Evolutionary conservation across 2,329 filamentous ascomycete genomes (phyloP), one percentile per base, ranked within the genome.

Genomic region (Penicillium sp.): DNA sequence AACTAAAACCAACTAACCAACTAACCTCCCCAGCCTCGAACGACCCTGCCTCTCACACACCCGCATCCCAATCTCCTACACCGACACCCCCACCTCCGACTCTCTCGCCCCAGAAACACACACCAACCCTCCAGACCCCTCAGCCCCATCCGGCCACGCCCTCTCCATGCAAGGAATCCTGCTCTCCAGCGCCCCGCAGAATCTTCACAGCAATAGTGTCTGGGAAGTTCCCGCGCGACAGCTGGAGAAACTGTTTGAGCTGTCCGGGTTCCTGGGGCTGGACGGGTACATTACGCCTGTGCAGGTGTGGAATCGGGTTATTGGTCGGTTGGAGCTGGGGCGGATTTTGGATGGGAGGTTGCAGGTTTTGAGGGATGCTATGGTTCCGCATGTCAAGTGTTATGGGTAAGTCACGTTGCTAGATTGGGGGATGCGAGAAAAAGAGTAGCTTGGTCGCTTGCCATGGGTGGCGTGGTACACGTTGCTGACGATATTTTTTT

Each of bases 281-380:
- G 45, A 65, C 4, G 65, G 65, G 10, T 72, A 76, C 37, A 54
- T 76, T 2, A 78, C 75, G 1, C 75, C 75, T 0, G 69, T 77
- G 1, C 75, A 78, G 55, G 74, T 71, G 3, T 76, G 74, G 75
- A 67, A 73, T 45, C 59, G 68, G 22, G 67, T 76, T 8, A 64
- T 64, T 12, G 50, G 57, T 22, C 68, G 73, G 57, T 59, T 64
- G 2, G 63, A 63, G 8, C 71, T 75, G 53, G 31, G 52, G 0
- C 41, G 34, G 12, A 35, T 75, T 11, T 67, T 67, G 5, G 42
- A 67, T 0, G 52, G 54, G 1, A 49, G 42, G 3, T 54, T 76
- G 55, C 65, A 64, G 15, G 41, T n/a, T n/a, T 58, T 65, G 42
- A 55, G 56, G n/a, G 43, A 39, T 35, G 43, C 61, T 11, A 62